These are phyloP conservation scores for Trypanosoma mega DNA, from an alignment of 208 protist species.

Conservation along the genomic window DNA sequence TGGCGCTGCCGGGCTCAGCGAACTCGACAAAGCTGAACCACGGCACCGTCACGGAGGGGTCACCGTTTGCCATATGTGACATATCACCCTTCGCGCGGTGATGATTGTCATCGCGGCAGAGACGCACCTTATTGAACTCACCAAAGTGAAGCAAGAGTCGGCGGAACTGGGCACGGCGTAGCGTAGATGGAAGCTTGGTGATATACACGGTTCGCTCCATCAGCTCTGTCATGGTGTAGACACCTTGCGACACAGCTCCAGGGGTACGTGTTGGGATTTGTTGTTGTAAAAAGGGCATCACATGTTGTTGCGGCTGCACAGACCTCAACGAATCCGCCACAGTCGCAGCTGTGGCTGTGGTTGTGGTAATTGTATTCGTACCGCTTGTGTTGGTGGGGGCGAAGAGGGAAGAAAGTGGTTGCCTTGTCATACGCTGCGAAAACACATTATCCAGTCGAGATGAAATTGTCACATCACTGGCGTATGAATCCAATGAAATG, in stretches of 20 bases:
- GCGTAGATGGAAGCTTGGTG: slow-evolving; percentile 70
- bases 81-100: slow-evolving; percentile 11
- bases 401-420: background rate
- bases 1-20: slow-evolving; percentile 42
- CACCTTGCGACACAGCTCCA: background rate
- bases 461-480: background rate
- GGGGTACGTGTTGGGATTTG: slow-evolving; percentile 1
- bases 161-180: slow-evolving; percentile 60
- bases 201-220: slow-evolving; percentile 81
- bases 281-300: background rate
- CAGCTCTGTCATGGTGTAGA: slow-evolving; percentile 38
- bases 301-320: background rate
- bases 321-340: slow-evolving; percentile 2
- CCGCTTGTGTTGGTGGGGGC: background rate
- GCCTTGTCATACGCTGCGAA: background rate
- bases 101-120: slow-evolving; percentile 78
- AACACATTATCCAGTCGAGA: background rate
- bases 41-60: slow-evolving; percentile 32
- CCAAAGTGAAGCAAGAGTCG: slow-evolving; percentile 76
- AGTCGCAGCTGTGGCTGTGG: slow-evolving; percentile 4
- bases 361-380: slow-evolving; percentile 4
- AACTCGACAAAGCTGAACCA: slow-evolving; percentile 85
- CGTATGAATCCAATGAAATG: slow-evolving; percentile 9
- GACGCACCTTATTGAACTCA: slow-evolving; percentile 84
- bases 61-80: background rate